phyloP scores from a whole-genome alignment of 2,329 filamentous ascomycete genomes.

The Fusarium xylarioides region DNA sequence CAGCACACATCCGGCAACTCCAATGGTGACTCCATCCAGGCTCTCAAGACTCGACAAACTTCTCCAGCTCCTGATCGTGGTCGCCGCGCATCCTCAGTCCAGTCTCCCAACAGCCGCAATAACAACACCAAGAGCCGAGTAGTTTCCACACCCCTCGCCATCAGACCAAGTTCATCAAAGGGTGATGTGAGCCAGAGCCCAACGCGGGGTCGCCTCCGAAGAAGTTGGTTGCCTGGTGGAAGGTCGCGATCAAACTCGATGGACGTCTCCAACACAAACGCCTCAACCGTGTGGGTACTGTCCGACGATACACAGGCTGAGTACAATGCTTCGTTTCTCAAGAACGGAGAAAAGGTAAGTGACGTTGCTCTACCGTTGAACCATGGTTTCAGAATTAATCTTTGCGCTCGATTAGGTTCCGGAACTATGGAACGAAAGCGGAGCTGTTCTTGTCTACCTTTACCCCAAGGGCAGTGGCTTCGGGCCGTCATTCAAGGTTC shows the following conservation, averaged over 20 bases:
- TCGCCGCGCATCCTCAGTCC: constrained; percentile 59
- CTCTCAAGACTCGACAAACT: constrained; percentile 39
- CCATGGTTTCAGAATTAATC: constrained; percentile 23
- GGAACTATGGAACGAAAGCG: constrained; percentile 71
- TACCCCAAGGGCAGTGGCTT: constrained; percentile 59
- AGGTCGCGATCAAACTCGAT: constrained; percentile 62
- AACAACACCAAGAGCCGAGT: constrained; percentile 45
- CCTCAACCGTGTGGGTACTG: constrained; percentile 63
- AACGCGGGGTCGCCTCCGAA: constrained; percentile 56
- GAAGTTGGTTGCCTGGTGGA: constrained; percentile 63
- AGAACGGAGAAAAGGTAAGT: constrained; percentile 64
- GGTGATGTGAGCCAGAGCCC: constrained; percentile 55
- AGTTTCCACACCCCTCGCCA: constrained; percentile 46
- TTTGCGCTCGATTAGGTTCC: constrained; percentile 58
- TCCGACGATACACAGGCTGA: constrained; percentile 61
- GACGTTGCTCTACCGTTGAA: constrained; percentile 21
- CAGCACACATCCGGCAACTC: constrained; percentile 36
- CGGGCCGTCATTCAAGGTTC: constrained; percentile 69
- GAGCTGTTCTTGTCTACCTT: constrained; percentile 66
- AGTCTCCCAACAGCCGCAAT: constrained; percentile 47
- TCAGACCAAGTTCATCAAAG: constrained; percentile 38
- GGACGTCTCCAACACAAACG: constrained; percentile 40
- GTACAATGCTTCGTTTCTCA: constrained; percentile 63
- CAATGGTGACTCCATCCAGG: constrained; percentile 25
- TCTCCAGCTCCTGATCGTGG: constrained; percentile 53